These are phyloP conservation scores for Thalassiosira ordinaria DNA, from an alignment of 352 stramenopile genomes.

Conservation along the genomic window DNA sequence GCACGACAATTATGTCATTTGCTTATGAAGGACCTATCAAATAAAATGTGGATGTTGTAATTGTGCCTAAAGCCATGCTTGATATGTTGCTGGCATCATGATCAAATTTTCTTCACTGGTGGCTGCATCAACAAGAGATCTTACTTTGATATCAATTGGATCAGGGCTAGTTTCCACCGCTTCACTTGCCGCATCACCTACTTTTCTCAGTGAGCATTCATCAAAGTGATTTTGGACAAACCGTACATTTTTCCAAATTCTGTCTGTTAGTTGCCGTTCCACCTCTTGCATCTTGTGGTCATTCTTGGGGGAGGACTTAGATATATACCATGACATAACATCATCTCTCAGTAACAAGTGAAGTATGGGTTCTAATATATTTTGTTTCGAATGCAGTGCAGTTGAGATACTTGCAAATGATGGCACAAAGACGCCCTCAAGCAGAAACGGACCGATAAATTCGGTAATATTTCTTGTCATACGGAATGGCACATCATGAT, in stretches of 20 bases:
- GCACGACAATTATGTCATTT: no score
- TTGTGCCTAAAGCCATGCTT: slow-evolving; percentile 80
- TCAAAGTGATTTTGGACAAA: slow-evolving; percentile 70
- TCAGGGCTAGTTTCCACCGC: slow-evolving; percentile 43
- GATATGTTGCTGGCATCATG: slow-evolving; percentile 76
- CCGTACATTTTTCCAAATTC: slow-evolving; percentile 79
- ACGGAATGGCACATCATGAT: slow-evolving; percentile 76
- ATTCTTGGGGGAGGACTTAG: slow-evolving; percentile 79
- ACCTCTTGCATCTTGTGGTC: slow-evolving; percentile 85
- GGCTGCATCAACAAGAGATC: slow-evolving; percentile 68
- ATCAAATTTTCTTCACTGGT: slow-evolving; percentile 70
- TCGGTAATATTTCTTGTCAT: slow-evolving; percentile 82
- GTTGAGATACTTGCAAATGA: slow-evolving; percentile 72
- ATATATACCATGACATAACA: slow-evolving; percentile 85
- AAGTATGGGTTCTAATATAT: slow-evolving; percentile 77
- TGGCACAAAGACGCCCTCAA: slow-evolving; percentile 76
- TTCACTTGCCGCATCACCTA: slow-evolving; percentile 46
- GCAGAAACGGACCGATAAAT: slow-evolving; percentile 75
- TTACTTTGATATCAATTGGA: slow-evolving; percentile 75
- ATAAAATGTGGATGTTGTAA: no score
- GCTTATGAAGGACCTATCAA: no score
- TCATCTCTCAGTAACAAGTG: slow-evolving; percentile 84
- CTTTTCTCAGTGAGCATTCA: slow-evolving; percentile 63
- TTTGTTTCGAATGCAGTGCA: slow-evolving; percentile 64
- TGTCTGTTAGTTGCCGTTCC: slow-evolving; percentile 80